Evolutionary conservation across 768 basidiomycete genomes (phyloP).

Genomic region (Lactifluus piperatus): DNA sequence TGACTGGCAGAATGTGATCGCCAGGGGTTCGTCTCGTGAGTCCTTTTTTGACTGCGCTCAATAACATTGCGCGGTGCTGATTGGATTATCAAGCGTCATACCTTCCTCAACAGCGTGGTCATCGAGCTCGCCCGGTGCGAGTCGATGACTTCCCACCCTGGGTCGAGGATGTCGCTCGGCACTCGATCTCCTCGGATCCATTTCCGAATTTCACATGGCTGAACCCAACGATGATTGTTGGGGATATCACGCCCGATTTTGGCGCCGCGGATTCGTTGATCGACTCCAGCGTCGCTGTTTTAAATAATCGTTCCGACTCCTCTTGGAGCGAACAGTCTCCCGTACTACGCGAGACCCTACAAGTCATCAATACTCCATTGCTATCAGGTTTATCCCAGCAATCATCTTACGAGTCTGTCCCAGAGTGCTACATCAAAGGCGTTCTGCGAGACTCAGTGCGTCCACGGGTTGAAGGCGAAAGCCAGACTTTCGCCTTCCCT

Average conservation of each 20-base stretch:
- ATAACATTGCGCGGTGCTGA: neutral
- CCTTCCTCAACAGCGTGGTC: neutral
- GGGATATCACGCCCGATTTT: neutral
- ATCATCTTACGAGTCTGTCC: neutral
- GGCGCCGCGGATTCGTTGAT: neutral
- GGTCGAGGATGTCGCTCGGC: neutral
- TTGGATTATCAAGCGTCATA: neutral
- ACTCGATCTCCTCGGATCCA: neutral
- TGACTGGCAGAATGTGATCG: conserved; percentile 2
- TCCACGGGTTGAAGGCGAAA: neutral
- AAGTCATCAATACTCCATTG: neutral
- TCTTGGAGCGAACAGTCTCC: neutral
- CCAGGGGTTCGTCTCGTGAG: neutral
- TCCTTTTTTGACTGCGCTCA: neutral
- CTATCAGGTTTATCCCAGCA: neutral
- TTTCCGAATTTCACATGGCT: conserved; percentile 9
- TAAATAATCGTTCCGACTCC: neutral
- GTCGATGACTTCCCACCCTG: neutral
- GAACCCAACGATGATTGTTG: neutral
- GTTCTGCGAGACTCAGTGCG: neutral
- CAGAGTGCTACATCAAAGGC: neutral
- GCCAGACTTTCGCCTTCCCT: neutral
- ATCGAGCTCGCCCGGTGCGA: neutral
- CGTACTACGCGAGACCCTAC: neutral
- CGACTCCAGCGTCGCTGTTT: neutral